Base-by-base conservation (phyloP, 192 early-diverging fungal species). In the Linnemannia elongata region DNA sequence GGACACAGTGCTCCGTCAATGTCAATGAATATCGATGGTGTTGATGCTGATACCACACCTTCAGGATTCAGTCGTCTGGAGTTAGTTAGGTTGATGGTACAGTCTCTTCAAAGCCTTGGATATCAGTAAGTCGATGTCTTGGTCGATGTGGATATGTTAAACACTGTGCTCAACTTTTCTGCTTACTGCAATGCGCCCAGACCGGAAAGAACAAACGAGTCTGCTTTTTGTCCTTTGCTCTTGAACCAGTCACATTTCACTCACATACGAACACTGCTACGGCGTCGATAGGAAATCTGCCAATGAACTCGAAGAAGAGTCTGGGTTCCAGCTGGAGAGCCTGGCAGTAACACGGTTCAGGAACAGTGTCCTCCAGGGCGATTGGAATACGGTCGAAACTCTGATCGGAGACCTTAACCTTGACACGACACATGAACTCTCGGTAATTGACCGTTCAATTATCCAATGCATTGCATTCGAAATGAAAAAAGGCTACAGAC, bases 11-110 rank as follows among this genome's bases (percentile, higher is more conserved):
- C 70, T 39, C 9, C 44, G 15, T 39, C 82, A 4, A 72, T 71
- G n/a, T 74, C 60, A 1, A 77, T 77, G 79, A 38, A 49, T 22
- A 38, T 86, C 27, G 70, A 86, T 24, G 74, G 75, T 44, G 12
- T 74, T 4, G 73, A 86, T 20, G 33, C 66, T 20, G 55, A 12
- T n/a, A 63, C 44, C 0, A 78, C 85, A 5, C 85, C 85, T 22
- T 74, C 41, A 18, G 85, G 85, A 74, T 81, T 87, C 71, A 81
- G 49, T 38, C 85, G 85, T 22, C 88, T 94, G 57, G 97, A 99
- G 82, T 90, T 98, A 7, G 95, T 98, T 41, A 93, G 97, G 39
- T 88, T 99, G 18, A 94, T 99, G 82, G 85, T 97, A 30, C 98
- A 99, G 88, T 93, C 96, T 74, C 89, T 98, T 54, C 89, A 92